Evolutionary conservation across 1,284 basidiomycete species (phyloP), one percentile per base, ranked within the genome.

Genomic region (Trichosporon sp.): DNA sequence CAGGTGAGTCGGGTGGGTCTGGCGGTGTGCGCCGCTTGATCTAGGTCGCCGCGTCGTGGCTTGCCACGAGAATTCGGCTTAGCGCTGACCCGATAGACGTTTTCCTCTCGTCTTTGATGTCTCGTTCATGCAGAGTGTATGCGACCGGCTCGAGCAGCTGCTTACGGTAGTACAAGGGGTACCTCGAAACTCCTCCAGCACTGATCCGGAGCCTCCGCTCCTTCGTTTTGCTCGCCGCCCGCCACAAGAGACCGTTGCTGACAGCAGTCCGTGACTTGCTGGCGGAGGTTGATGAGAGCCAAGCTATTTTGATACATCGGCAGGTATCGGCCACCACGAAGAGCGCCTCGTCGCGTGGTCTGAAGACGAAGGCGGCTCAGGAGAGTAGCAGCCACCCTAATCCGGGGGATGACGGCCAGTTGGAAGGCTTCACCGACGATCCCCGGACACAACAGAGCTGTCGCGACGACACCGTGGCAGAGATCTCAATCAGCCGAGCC

Each of bases 81-180:
- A n/a, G n/a, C n/a, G n/a, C n/a, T n/a, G n/a, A n/a, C n/a, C n/a
- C 19, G 37, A 44, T 44, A 44, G 73, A 21, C 71, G 71, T 0
- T 74, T 73, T 36, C 72, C 71, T 2, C 65, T 70, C 16, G 64
- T 74, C 11, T 73, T 74, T 40, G 65, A 52, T 8, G 61, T 44
- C 60, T 37, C 62, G n/a, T 62, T 63, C 49, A 19, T 59, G 2
- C 27, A 29, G 25, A 25, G 14, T 2, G 49, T 52, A 31, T 4
- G 49, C 49, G 14, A 52, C 4, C n/a, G 7, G 3, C 14, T 1
- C 2, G 8, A 16, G 6, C 25, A n/a, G 10, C 10, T 16, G 4
- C 64, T 65, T 19, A 61, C 19, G 11, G 4, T 57, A 70, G 70
- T 66, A 66, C 32, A 60, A 62, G 2, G 8, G n/a, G 1, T n/a